These are phyloP conservation scores for Corylus americana DNA, from an alignment of 306 rosid species.

Conservation along the genomic window DNA sequence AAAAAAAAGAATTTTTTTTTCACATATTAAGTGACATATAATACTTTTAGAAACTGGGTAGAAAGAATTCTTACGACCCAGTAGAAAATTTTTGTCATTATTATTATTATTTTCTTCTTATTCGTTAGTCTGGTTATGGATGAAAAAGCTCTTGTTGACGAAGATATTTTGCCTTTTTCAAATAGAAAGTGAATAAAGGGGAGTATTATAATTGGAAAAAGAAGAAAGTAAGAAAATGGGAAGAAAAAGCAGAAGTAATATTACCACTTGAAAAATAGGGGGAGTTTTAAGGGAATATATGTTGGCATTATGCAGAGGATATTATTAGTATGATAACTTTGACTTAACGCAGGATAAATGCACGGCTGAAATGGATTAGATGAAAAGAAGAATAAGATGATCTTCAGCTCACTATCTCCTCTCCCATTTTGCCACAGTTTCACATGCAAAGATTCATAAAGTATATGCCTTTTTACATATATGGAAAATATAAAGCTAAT, in stretches of 20 bases:
- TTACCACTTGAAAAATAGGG: neutral
- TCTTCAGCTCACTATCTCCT: neutral
- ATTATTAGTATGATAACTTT: conserved; percentile 26
- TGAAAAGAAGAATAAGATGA: neutral
- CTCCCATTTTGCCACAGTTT: neutral
- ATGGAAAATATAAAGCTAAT: neutral
- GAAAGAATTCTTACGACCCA: no score
- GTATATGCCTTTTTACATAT: neutral
- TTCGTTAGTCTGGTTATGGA: neutral
- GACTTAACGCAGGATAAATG: conserved; percentile 27
- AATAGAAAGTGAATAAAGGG: neutral
- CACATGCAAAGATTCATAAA: neutral
- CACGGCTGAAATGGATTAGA: conserved; percentile 22
- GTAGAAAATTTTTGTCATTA: no score
- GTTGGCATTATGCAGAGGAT: conserved; percentile 32
- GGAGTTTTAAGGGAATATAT: conserved; percentile 35
- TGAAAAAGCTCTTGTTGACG: neutral
- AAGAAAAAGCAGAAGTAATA: neutral
- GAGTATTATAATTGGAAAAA: neutral
- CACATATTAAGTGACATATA: no score
- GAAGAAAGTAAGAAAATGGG: no score
- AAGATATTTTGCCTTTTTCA: neutral
- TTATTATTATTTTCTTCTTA: neutral
- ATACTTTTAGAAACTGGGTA: no score
- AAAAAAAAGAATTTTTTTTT: no score